phyloP scores from a whole-genome alignment of 495 filamentous ascomycete species.

The Aspergillus taichungensis region DNA sequence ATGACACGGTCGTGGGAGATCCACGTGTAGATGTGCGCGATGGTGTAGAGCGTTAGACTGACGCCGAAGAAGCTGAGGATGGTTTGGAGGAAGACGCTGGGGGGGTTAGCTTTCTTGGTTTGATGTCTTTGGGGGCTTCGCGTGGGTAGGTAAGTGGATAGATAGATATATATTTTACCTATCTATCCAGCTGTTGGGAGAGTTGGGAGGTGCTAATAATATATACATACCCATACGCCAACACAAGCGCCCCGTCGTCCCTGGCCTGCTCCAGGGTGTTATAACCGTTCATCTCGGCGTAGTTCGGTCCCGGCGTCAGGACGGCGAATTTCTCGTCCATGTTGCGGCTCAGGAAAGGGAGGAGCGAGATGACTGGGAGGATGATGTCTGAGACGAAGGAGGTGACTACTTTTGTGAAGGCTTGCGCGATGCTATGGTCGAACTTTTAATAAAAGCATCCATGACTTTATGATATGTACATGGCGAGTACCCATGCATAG shows the following conservation, averaged over 20 bases:
- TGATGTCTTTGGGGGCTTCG: too few relatives aligned
- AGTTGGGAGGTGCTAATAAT: too few relatives aligned
- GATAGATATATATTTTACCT: too few relatives aligned
- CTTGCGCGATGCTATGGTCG: slow-evolving; percentile 50
- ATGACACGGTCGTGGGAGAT: slow-evolving; percentile 57
- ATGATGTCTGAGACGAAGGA: slow-evolving; percentile 66
- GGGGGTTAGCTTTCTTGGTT: too few relatives aligned
- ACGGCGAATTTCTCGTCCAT: slow-evolving; percentile 70
- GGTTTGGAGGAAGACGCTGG: slow-evolving; percentile 56
- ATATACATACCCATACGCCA: slow-evolving; percentile 63
- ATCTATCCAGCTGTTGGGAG: not conserved
- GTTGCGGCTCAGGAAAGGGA: slow-evolving; percentile 62
- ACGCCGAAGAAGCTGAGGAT: slow-evolving; percentile 58
- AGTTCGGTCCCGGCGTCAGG: slow-evolving; percentile 46
- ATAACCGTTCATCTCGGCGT: slow-evolving; percentile 41
- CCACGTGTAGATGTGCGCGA: slow-evolving; percentile 58
- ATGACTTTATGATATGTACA: not conserved
- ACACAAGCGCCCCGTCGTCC: slow-evolving; percentile 61
- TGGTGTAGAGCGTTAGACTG: slow-evolving; percentile 53
- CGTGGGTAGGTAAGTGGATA: too few relatives aligned
- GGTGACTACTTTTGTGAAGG: slow-evolving; percentile 64
- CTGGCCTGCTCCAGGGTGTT: slow-evolving; percentile 60
- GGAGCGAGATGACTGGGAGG: slow-evolving; percentile 57
- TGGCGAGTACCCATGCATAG: not conserved
- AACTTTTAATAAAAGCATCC: not conserved